Evolutionary conservation across 208 protist genomes (phyloP).

Genomic region (Blastocrithidia nonstop): DNA sequence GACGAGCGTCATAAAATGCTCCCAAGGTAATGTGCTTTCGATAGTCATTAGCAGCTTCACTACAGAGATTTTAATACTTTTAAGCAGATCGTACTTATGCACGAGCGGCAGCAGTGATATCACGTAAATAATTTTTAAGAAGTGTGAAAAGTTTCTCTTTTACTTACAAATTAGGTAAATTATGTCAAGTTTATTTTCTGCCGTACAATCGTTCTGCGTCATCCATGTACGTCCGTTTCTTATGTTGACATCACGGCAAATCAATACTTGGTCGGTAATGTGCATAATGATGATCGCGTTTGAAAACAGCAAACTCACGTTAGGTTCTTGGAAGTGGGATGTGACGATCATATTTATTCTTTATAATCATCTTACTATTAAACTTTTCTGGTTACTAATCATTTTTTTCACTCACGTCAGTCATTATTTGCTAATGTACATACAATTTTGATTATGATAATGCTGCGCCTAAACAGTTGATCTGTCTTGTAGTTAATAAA

Average conservation of each 20-base stretch:
- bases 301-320: constrained; percentile 54
- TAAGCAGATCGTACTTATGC: constrained; percentile 42
- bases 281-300: constrained; percentile 60
- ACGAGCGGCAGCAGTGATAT: constrained; percentile 37
- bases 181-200: constrained; percentile 68
- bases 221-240: constrained; percentile 68
- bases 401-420: no score
- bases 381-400: no score
- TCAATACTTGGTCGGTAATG: constrained; percentile 50
- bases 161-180: constrained; percentile 32
- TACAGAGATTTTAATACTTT: constrained; percentile 52
- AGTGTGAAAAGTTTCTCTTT: constrained; percentile 60
- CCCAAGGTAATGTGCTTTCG: constrained; percentile 33
- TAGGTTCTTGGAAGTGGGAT: constrained; percentile 61
- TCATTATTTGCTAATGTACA: no score
- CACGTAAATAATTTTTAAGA: constrained; percentile 65
- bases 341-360: constrained; percentile 35
- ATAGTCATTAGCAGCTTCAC: constrained; percentile 35
- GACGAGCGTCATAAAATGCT: constrained; percentile 19
- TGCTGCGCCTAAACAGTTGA: no score
- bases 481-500: no score
- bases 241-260: constrained; percentile 54
- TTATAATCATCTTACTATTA: no score
- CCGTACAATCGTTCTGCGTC: constrained; percentile 82
- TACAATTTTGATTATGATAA: no score